Conservation (phyloP, 2,329 filamentous ascomycete genomes). For the Nothophoma quercina region DNA sequence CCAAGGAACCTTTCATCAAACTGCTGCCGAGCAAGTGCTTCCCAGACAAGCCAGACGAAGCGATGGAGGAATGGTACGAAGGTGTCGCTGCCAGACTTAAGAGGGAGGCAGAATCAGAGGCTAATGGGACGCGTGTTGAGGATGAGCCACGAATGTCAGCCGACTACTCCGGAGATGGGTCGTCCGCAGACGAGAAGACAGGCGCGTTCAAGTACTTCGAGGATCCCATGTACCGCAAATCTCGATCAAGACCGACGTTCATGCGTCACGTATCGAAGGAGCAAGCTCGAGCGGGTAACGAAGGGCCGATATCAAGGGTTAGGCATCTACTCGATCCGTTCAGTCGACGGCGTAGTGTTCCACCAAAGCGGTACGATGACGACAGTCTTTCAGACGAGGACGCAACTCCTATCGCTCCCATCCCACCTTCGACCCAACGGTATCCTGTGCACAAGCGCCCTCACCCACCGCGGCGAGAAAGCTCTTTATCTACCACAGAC, state of each 20-base stretch:
- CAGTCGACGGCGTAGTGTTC: constrained; percentile 35
- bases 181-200: constrained; percentile 52
- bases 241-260: constrained; percentile 53
- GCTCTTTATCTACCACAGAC: constrained; percentile 44
- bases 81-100: constrained; percentile 75
- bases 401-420: constrained; percentile 37
- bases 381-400: constrained; percentile 42
- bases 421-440: constrained; percentile 29
- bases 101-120: constrained; percentile 62
- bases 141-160: constrained; percentile 42
- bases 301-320: constrained; percentile 42
- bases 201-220: constrained; percentile 58
- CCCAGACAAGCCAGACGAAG: constrained; percentile 74
- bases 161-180: constrained; percentile 45
- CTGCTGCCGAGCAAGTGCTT: constrained; percentile 72
- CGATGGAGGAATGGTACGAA: constrained; percentile 88
- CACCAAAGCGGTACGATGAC: constrained; percentile 35
- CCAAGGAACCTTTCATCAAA: constrained; percentile 64
- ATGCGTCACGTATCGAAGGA: constrained; percentile 50
- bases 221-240: constrained; percentile 58
- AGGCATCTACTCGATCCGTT: constrained; percentile 48
- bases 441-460: constrained; percentile 43
- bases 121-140: constrained; percentile 26
- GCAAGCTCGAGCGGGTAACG: constrained; percentile 37
- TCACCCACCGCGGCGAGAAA: constrained; percentile 41